phyloP scores from a whole-genome alignment of 2,329 filamentous ascomycete genomes.

The Sphaceloma murrayae region DNA sequence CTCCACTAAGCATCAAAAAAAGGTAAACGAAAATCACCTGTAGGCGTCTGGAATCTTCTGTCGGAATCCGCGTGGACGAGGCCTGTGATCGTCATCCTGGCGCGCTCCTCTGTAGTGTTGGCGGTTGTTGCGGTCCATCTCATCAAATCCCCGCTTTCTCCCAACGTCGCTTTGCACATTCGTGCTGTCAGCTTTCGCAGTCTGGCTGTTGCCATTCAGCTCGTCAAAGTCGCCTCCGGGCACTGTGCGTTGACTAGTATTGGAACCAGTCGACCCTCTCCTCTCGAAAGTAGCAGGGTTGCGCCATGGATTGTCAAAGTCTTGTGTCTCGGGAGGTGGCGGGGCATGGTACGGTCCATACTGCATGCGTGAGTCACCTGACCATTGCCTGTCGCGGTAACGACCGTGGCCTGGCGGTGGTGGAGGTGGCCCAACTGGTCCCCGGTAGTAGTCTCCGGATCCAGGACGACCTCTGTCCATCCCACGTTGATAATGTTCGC shows the following conservation, averaged over 20 bases:
- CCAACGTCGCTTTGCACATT: conserved; percentile 17
- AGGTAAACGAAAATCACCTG: conserved; percentile 18
- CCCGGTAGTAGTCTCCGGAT: background rate
- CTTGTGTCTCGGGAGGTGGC: conserved; percentile 19
- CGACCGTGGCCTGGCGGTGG: background rate
- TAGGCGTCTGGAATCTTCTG: conserved; percentile 19
- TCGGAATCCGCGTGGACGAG: conserved; percentile 13
- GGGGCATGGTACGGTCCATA: conserved; percentile 17
- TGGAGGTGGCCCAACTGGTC: background rate
- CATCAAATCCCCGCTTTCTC: conserved; percentile 22
- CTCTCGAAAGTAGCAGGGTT: conserved; percentile 19
- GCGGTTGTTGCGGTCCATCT: conserved; percentile 17
- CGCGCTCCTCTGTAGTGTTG: conserved; percentile 17
- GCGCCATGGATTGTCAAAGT: conserved; percentile 19
- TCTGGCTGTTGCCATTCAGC: conserved; percentile 19
- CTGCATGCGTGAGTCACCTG: background rate
- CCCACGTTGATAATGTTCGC: too few relatives aligned
- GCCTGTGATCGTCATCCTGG: conserved; percentile 19
- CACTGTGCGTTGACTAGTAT: conserved; percentile 21
- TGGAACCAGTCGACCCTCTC: conserved; percentile 16
- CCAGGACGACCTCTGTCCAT: too few relatives aligned
- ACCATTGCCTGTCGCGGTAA: background rate
- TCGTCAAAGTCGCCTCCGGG: conserved; percentile 22
- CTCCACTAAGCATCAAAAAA: background rate
- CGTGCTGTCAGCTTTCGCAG: background rate